A percentile compares a stretch with the other conserved stretches of the same genome.
Conservation (phyloP, 2,329 filamentous ascomycete species). For the Diaporthe velutina region DNA sequence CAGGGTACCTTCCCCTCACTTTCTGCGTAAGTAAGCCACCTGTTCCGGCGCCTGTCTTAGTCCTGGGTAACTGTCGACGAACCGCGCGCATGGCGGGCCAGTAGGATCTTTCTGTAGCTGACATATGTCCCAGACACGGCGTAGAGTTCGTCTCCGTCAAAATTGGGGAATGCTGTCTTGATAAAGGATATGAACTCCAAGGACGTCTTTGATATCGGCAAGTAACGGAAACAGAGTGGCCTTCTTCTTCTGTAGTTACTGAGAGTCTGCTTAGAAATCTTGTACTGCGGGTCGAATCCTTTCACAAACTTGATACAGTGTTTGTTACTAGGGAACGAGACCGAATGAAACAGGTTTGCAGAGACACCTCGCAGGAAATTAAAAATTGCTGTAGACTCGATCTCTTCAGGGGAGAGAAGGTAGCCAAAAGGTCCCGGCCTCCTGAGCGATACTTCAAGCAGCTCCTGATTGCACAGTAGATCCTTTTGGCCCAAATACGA, state of each 20-base stretch:
- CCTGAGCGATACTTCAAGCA: background rate
- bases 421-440: background rate
- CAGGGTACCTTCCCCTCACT: background rate
- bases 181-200: background rate
- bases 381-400: background rate
- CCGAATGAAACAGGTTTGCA: background rate
- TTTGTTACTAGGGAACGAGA: background rate
- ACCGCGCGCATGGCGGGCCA: background rate
- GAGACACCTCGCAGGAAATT: background rate
- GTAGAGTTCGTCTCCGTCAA: background rate
- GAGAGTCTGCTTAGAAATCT: background rate
- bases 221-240: background rate
- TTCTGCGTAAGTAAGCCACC: background rate
- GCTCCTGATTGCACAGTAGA: background rate
- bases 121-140: background rate
- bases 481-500: background rate
- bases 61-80: background rate
- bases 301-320: background rate
- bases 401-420: background rate
- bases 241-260: fast-evolving
- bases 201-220: background rate
- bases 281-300: background rate
- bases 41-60: background rate
- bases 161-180: background rate
- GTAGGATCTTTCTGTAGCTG: background rate